Conservation (phyloP, 768 basidiomycete species). For the Trichaptum fuscoviolaceum region DNA sequence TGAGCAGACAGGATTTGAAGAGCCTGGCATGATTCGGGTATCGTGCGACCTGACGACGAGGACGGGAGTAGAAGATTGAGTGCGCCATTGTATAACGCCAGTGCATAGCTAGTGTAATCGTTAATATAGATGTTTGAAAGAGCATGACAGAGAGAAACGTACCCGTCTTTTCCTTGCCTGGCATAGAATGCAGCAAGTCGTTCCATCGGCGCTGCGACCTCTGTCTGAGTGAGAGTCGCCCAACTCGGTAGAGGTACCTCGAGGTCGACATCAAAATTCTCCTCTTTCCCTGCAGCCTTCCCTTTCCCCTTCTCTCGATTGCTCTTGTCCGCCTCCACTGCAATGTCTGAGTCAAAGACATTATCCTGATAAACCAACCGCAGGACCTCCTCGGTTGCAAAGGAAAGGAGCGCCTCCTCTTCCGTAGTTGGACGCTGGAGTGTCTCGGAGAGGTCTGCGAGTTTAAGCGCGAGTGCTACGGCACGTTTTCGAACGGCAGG, state of each 20-base stretch:
- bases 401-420: constrained; percentile 38
- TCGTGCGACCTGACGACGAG: neutral
- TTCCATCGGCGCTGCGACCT: constrained; percentile 65
- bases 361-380: constrained; percentile 22
- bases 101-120: neutral
- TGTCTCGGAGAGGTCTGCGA: constrained; percentile 36
- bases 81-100: constrained; percentile 2
- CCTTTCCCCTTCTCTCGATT: neutral
- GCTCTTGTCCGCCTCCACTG: neutral
- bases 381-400: constrained; percentile 40
- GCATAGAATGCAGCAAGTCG: constrained; percentile 61
- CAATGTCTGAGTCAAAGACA: neutral
- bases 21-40: neutral
- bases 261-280: constrained; percentile 16
- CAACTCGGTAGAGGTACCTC: constrained; percentile 56
- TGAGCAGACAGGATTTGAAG: neutral
- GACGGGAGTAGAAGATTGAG: neutral
- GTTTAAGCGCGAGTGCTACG: constrained; percentile 40
- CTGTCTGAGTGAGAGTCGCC: constrained; percentile 41
- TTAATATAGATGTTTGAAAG: neutral
- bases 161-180: constrained; percentile 51
- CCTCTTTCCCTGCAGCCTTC: constrained; percentile 11
- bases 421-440: constrained; percentile 30
- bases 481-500: constrained; percentile 29
- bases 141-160: constrained; percentile 18